phyloP scores from a whole-genome alignment of 2,329 filamentous ascomycete genomes.

The Sclerotinia subarctica region DNA sequence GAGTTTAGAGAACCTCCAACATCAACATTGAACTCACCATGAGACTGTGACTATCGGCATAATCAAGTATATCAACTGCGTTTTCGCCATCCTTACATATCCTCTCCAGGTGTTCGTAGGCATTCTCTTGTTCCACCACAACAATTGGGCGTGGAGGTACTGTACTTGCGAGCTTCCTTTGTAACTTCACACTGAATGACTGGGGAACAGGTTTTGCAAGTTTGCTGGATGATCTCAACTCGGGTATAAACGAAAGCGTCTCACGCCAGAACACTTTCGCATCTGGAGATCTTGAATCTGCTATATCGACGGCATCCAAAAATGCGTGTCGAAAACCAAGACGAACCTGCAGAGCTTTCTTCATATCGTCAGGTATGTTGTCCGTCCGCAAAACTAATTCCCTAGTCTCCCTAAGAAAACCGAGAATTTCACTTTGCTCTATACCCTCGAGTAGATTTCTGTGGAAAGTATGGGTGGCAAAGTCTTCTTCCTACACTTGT shows the following conservation, averaged over 20 bases:
- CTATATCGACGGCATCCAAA: constrained; percentile 50
- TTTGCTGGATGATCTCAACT: constrained; percentile 56
- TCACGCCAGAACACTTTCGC: constrained; percentile 44
- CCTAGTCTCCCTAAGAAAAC: constrained; percentile 39
- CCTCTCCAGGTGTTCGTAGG: constrained; percentile 64
- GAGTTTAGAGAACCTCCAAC: background rate
- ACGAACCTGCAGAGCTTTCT: constrained; percentile 59
- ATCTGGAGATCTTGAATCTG: constrained; percentile 46
- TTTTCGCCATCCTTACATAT: constrained; percentile 72
- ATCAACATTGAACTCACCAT: constrained; percentile 48
- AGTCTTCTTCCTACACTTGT: constrained; percentile 79
- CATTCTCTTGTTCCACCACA: constrained; percentile 68
- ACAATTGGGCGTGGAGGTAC: constrained; percentile 92
- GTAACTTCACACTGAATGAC: constrained; percentile 87
- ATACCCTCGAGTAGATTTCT: constrained; percentile 69
- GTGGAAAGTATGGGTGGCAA: constrained; percentile 88
- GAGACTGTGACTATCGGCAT: constrained; percentile 64
- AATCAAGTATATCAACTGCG: constrained; percentile 64
- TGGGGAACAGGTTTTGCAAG: constrained; percentile 65
- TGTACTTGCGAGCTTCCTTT: constrained; percentile 87
- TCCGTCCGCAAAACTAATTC: constrained; percentile 28
- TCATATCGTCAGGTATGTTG: constrained; percentile 38
- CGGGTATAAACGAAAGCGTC: constrained; percentile 46
- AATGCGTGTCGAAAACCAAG: constrained; percentile 65
- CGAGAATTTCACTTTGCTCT: constrained; percentile 43